These are phyloP conservation scores for Sisymbrium altissimum DNA, from an alignment of 345 rosid genomes.

Conservation along the genomic window DNA sequence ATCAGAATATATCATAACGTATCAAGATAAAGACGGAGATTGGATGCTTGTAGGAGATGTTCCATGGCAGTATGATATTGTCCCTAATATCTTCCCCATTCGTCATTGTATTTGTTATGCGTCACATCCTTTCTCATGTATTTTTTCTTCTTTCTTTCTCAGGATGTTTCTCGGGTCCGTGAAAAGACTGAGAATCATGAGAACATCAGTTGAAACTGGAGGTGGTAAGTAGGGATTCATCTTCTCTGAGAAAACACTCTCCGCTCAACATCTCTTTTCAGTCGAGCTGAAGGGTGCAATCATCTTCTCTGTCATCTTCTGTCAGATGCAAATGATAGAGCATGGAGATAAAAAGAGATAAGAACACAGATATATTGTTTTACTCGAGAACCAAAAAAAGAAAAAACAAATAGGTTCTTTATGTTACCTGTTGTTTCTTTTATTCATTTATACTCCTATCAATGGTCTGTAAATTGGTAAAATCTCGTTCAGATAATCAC, in stretches of 20 bases:
- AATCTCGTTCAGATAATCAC: neutral
- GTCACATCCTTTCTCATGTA: neutral
- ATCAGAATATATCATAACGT: conserved; percentile 67
- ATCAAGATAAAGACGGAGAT: conserved; percentile 93
- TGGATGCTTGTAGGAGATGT: conserved; percentile 99
- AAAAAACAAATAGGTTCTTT: neutral
- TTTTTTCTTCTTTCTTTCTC: neutral
- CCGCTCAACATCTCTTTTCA: neutral
- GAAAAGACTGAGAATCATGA: conserved; percentile 85
- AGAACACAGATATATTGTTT: no score
- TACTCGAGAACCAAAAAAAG: neutral
- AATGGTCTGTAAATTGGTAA: neutral
- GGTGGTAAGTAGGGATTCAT: conserved; percentile 38
- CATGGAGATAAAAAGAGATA: conserved; percentile 7
- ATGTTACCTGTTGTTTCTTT: neutral
- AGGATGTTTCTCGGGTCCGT: conserved; percentile 83
- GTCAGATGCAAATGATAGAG: conserved; percentile 12
- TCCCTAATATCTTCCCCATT: neutral
- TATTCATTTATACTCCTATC: neutral
- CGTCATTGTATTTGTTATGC: neutral
- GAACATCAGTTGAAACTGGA: conserved; percentile 56
- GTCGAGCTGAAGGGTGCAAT: neutral
- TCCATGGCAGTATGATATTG: conserved; percentile 75
- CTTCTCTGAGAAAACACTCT: neutral
- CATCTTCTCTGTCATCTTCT: neutral